Evolutionary conservation across 441 rosid genomes (phyloP).

Genomic region (Croton setiger): DNA sequence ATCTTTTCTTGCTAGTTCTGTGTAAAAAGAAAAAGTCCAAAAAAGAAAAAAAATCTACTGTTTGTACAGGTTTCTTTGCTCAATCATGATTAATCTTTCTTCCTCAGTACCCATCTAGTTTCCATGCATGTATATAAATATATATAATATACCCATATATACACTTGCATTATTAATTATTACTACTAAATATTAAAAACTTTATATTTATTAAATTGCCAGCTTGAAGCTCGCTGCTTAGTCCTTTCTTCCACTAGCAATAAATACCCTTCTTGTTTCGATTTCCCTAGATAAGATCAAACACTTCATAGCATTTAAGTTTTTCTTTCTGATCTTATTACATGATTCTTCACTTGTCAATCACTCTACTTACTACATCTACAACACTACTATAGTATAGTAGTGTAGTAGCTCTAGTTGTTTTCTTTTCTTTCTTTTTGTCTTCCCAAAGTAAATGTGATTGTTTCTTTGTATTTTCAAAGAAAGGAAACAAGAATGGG

Average conservation of each 20-base stretch:
- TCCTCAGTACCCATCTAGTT: constrained; percentile 27
- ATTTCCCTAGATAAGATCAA: constrained; percentile 42
- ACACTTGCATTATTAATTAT: background rate
- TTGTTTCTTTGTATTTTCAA: background rate
- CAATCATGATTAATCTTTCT: constrained; percentile 20
- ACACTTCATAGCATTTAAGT: constrained; percentile 25
- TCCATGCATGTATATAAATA: constrained; percentile 20
- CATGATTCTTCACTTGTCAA: constrained; percentile 20
- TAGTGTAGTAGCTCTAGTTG: background rate
- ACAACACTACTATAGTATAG: too few species aligned
- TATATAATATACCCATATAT: background rate
- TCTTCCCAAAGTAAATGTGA: background rate
- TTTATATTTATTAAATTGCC: constrained; percentile 35
- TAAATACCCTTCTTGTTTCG: constrained; percentile 28
- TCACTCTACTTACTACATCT: background rate
- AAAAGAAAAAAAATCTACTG: constrained; percentile 26
- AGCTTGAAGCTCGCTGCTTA: constrained; percentile 60
- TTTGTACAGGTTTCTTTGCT: constrained; percentile 20
- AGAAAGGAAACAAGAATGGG: constrained; percentile 29
- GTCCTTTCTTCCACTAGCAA: constrained; percentile 35
- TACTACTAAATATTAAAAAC: too few species aligned
- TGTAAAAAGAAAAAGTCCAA: constrained; percentile 26
- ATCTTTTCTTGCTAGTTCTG: constrained; percentile 22
- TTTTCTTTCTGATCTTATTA: background rate
- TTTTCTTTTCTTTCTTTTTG: constrained; percentile 10